These are phyloP conservation scores for Pseudocercospora fijiensis DNA, from an alignment of 2,329 filamentous ascomycete genomes.

Conservation along the genomic window DNA sequence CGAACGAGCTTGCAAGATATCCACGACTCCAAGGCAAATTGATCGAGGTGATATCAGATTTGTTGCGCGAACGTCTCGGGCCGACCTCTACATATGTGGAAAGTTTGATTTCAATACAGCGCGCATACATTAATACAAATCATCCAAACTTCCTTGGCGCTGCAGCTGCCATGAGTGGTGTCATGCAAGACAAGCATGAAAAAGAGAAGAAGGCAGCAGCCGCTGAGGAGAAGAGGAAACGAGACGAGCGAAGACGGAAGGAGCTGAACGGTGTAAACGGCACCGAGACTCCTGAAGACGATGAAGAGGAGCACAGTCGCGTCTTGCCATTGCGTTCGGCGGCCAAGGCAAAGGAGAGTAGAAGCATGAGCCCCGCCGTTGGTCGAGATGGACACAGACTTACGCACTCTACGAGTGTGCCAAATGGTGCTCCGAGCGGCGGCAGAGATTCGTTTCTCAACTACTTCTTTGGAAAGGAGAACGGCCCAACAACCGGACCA, in stretches of 20 bases:
- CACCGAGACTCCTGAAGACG: constrained; percentile 63
- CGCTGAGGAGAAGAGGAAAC: constrained; percentile 80
- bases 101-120: constrained; percentile 93
- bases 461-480: constrained; percentile 98
- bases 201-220: constrained; percentile 78
- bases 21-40: constrained; percentile 92
- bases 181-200: constrained; percentile 92
- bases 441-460: constrained; percentile 91
- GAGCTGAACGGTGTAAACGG: constrained; percentile 78
- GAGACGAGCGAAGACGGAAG: constrained; percentile 78
- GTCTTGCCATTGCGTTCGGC: constrained; percentile 55
- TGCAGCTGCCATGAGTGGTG: constrained; percentile 94
- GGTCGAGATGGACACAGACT: constrained; percentile 49
- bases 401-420: constrained; percentile 25
- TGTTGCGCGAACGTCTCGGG: constrained; percentile 86
- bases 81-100: constrained; percentile 90
- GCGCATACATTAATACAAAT: constrained; percentile 99
- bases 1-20: constrained; percentile 86
- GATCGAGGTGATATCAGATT: constrained; percentile 95
- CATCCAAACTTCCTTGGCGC: constrained; percentile 98
- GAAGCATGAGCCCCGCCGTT: constrained; percentile 81
- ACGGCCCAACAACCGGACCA: constrained; percentile 48
- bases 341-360: constrained; percentile 52
- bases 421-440: constrained; percentile 49
- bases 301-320: constrained; percentile 52